Evolutionary conservation across 1,284 basidiomycete species (phyloP), one percentile per base, ranked within the genome.

Genomic region (Naganishia sp.): DNA sequence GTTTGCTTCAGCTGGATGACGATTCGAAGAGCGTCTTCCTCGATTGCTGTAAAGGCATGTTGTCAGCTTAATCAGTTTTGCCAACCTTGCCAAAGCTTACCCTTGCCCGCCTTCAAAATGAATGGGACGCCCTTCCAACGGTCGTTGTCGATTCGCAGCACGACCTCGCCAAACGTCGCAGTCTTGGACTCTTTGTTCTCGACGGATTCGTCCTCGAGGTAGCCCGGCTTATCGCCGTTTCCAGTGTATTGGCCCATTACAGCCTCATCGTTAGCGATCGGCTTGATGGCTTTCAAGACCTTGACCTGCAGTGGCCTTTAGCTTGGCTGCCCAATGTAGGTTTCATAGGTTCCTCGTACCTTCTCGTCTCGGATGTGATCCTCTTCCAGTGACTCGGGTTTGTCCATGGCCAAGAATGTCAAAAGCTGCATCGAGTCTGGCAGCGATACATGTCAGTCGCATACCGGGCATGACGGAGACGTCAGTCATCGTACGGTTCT

Each of bases 151-250:
- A 68, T 52, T 48, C 54, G 64, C 25, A 71, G 46, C 42, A 74
- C 72, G 39, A 79, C 55, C 5, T 77, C 78, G 23, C 77, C 77
- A 56, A 77, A 79, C 3, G 78, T 79, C 31, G 76, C 77, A 55
- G 77, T 78, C 71, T 77, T 78, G 65, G 72, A 74, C 67, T 79
- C 75, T 70, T 79, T 78, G 57, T 70, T 69, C 63, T 78, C 77
- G 7, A 79, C 78, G 0, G 76, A 75, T 55, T 79, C 78, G 66
- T 79, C 78, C 52, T 79, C 77, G 70, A 77, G 75, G 72, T 79
- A 79, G 48, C 77, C 77, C n/a, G 75, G 75, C 74, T 79, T 79
- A 64, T 74, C 74, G 66, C 72, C 70, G 52, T 72, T 71, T 15
- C 64, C 59, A 15, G 72, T 69, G 70, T 79, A 79, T 68, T 79